These are phyloP conservation scores for Spinacia oleracea DNA, from an alignment of 179 eudicot genomes.

Conservation along the genomic window DNA sequence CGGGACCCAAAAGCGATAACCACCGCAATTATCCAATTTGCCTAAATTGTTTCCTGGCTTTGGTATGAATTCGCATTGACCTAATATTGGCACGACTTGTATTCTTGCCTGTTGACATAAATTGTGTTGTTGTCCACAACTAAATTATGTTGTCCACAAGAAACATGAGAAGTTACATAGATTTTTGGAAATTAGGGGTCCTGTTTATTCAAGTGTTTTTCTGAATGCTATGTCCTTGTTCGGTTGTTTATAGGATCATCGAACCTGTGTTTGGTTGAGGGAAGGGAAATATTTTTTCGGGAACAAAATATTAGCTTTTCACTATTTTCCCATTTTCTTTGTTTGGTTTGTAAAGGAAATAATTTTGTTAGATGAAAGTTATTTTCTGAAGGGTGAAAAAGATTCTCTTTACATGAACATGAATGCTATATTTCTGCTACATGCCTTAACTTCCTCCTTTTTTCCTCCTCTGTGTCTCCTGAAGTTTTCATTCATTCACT, in stretches of 20 bases:
- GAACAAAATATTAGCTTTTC: not conserved
- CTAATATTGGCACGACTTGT: too few species aligned
- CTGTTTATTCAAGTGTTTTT: not conserved
- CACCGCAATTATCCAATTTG: too few species aligned
- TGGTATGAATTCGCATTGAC: too few species aligned
- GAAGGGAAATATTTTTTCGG: not conserved
- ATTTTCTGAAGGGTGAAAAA: not conserved
- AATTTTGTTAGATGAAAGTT: too few species aligned
- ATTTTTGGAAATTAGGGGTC: not conserved
- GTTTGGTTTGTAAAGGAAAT: not conserved
- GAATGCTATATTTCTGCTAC: not conserved
- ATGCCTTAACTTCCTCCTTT: not conserved
- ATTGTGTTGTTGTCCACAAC: too few species aligned
- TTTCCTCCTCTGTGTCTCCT: not conserved
- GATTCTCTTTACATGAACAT: not conserved
- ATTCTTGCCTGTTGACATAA: too few species aligned
- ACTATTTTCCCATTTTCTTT: not conserved
- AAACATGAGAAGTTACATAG: not conserved
- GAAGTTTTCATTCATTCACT: not conserved
- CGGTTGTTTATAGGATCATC: not conserved
- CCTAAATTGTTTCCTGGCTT: too few species aligned
- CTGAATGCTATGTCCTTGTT: not conserved
- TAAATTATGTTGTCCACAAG: too few species aligned
- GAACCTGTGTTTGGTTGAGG: not conserved
- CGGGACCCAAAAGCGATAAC: too few species aligned